Base-by-base conservation (phyloP, 371 early-diverging fungal species). In the Mortierella sp. region DNA sequence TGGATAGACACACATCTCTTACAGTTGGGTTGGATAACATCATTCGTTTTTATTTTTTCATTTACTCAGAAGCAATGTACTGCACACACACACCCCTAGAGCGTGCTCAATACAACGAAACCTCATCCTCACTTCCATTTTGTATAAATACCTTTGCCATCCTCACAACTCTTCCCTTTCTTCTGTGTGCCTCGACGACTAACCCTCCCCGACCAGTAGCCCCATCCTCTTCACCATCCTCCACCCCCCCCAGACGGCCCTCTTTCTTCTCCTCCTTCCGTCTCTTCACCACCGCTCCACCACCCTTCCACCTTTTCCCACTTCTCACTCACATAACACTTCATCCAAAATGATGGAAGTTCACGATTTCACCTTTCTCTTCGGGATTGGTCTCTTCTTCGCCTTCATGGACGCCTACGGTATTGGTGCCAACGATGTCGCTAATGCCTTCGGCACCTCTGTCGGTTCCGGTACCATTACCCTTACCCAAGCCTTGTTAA, bases 341-440 rank as follows among this genome's bases (percentile, higher is more conserved):
- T 72, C 72, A 70, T 54, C 41, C 56, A 90, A 78, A 29, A 90
- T 87, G 85, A 95, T 95, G 95, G 51, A 89, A 54, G 77, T 91
- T 27, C 88, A 93, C 81, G 91, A 92, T 41, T 96, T 88, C 83
- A 95, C 95, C 16, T 96, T 93, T 90, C 91, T 97, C 48, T 96
- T 97, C 84, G 95, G 89, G 46, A 81, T 96, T 29, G 93, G 92
- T 75, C 89, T 96, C 81, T 86, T 94, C 51, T 90, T 93, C 35
- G 92, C 95, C 49, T 93, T 94, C 77, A 71, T 89, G 38, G 95
- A 95, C 79, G 95, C 94, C 46, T 94, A 87, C 75, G 92, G 94
- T 77, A 94, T 95, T 74, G 97, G 97, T 81, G 97, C 97, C 54
- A 97, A 97, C 88, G 97, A 97, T 88, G 97, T 97, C 16, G 94